Base-by-base conservation (phyloP, 768 basidiomycete genomes). In the Phylloporus sp. region DNA sequence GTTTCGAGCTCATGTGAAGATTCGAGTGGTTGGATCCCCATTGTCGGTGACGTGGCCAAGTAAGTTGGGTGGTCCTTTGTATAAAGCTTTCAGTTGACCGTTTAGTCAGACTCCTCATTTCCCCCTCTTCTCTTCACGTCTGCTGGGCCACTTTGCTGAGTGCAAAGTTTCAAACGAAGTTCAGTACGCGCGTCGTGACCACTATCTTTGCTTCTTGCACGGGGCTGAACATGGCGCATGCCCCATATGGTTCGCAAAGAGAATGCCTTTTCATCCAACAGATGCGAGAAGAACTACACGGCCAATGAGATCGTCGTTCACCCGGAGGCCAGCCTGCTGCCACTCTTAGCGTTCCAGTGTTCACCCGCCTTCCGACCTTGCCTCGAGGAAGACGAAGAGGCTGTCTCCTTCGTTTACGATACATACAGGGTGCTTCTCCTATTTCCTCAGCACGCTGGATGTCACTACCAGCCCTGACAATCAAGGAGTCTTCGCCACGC, bases 271-370 rank as follows among this genome's bases (percentile, higher is more conserved):
- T 2, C 13, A 2, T 7, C 17, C 0, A 18, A 38, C 22, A 78
- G 78, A 75, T 78, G 77, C 38, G 75, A 73, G 33, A 78, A 78
- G 58, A 70, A 76, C 52, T 79, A 63, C 54, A 71, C 71, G 65
- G 28, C 63, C 6, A 64, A 65, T 22, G 60, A 73, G 44, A 65
- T 71, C 1, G 61, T 72, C 5, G 67, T 73, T 14, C 69, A 69
- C 1, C 75, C 77, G 0, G 72, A 1, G 75, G 76, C 3, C 65
- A 71, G 40, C 72, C 73, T 1, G 54, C 56, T 0, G 44, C 52
- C 4, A 73, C 64, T 76, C 14, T 59, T 78, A 2, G 71, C 71
- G 0, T 67, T 79, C 35, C 71, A 72, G 33, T 79, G 76, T 49
- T 63, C 70, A 1, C 76, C 76, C 2, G 71, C 59, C 6, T 67